Evolutionary conservation across 148 eudicot species (phyloP).

Genomic region (Simmondsia chinensis): DNA sequence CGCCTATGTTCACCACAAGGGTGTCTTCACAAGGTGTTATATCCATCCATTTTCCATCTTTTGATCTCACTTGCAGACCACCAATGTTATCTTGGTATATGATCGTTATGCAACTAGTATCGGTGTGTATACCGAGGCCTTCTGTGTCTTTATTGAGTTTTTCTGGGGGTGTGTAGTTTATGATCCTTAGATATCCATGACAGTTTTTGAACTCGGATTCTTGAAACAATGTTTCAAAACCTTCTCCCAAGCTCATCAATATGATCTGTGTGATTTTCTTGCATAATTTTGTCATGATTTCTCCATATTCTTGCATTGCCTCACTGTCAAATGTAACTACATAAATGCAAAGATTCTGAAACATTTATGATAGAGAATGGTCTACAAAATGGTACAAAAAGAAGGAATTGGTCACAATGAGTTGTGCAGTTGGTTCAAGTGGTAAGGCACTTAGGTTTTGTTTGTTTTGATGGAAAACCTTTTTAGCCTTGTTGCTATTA

Average conservation of each 20-base stretch:
- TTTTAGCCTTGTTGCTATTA: no score
- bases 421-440: no score
- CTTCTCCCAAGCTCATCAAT: slow-evolving; percentile 50
- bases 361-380: no score
- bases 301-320: slow-evolving; percentile 60
- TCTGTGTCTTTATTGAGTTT: slow-evolving; percentile 37
- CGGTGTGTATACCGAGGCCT: slow-evolving; percentile 88
- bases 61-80: slow-evolving; percentile 78
- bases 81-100: slow-evolving; percentile 69
- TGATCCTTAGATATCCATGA: slow-evolving; percentile 77
- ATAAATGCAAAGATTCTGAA: slow-evolving; percentile 8
- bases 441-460: no score
- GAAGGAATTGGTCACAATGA: no score
- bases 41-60: slow-evolving; percentile 56
- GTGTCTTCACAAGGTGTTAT: slow-evolving; percentile 49
- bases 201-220: slow-evolving; percentile 52
- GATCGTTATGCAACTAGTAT: slow-evolving; percentile 82
- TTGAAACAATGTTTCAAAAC: slow-evolving; percentile 29
- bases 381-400: no score
- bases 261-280: slow-evolving; percentile 42
- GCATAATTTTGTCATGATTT: slow-evolving; percentile 47
- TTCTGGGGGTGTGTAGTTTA: slow-evolving; percentile 54
- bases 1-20: slow-evolving; percentile 75
- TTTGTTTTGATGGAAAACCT: no score
- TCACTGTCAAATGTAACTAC: slow-evolving; percentile 28